Percentiles rank a stretch among this genome's conserved stretches.
phyloP scores from a whole-genome alignment of 805 yeast species.

The Lipomyces orientalis region DNA sequence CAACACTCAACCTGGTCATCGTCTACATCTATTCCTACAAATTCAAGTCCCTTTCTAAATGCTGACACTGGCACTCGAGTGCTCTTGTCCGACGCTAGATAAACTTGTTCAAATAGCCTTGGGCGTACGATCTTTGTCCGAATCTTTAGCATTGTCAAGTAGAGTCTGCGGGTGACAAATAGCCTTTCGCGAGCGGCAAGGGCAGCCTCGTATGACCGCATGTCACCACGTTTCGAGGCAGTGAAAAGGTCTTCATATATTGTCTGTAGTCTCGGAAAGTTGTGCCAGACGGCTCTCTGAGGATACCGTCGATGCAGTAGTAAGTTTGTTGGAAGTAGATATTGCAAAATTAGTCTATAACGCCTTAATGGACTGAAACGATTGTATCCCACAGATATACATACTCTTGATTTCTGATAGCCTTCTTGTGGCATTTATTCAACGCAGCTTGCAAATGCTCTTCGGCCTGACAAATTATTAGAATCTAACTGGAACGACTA shows the following conservation, averaged over 20 bases:
- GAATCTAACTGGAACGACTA: neutral
- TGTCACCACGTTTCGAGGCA: conserved; percentile 61
- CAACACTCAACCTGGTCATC: conserved; percentile 69
- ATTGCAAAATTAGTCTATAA: conserved; percentile 53
- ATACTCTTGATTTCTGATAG: conserved; percentile 46
- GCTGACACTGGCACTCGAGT: conserved; percentile 50
- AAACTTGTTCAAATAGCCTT: conserved; percentile 55
- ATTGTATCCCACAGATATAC: neutral
- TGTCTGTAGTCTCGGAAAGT: conserved; percentile 50
- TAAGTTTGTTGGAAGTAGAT: conserved; percentile 69
- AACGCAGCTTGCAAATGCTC: conserved; percentile 60
- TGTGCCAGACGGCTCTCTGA: conserved; percentile 47
- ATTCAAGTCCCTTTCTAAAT: conserved; percentile 53
- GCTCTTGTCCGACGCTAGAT: conserved; percentile 40
- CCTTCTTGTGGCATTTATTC: conserved; percentile 42
- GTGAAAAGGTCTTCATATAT: conserved; percentile 57
- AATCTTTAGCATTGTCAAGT: conserved; percentile 61
- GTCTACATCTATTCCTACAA: conserved; percentile 39
- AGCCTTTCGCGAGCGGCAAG: conserved; percentile 54
- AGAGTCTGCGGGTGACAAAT: conserved; percentile 64
- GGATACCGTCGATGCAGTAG: conserved; percentile 58
- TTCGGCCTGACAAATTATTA: conserved; percentile 48
- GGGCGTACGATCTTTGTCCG: conserved; percentile 55
- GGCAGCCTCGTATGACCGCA: conserved; percentile 56
- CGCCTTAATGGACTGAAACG: conserved; percentile 23